Conservation (phyloP, 1,284 basidiomycete species). For the Cystobasidium slooffiae region DNA sequence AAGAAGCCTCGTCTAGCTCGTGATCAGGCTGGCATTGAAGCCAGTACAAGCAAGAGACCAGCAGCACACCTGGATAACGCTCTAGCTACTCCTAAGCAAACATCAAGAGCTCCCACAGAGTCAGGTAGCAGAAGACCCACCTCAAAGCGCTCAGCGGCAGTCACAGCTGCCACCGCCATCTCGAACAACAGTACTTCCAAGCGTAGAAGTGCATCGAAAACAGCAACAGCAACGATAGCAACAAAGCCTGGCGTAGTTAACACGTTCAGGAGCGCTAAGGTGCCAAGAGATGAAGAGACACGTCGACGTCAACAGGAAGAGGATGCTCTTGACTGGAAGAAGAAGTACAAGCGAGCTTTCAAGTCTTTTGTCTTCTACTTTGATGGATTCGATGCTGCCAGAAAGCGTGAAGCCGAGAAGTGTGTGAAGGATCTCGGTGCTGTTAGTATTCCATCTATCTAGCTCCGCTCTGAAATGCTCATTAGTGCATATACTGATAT, state of each 20-base stretch:
- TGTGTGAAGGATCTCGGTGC: conserved; percentile 72
- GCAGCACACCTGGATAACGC: conserved; percentile 23
- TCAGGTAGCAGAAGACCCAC: conserved; percentile 1
- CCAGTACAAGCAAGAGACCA: conserved; percentile 3
- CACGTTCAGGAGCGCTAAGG: conserved; percentile 41
- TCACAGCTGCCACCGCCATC: conserved; percentile 3
- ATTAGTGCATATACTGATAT: conserved; percentile 9
- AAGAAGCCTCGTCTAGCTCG: conserved; percentile 9
- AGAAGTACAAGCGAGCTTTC: conserved; percentile 83
- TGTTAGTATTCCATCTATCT: conserved; percentile 63
- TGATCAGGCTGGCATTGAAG: background rate
- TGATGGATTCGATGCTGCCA: conserved; percentile 67
- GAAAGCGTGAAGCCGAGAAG: conserved; percentile 62
- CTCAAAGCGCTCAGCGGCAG: conserved; percentile 10
- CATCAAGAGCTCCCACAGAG: background rate
- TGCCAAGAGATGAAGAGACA: conserved; percentile 4
- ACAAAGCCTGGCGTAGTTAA: background rate
- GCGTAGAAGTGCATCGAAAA: background rate
- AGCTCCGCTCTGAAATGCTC: background rate
- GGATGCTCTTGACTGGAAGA: conserved; percentile 66
- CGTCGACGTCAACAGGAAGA: conserved; percentile 61
- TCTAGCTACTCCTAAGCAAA: conserved; percentile 20
- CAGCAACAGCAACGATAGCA: background rate
- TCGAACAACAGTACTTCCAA: conserved; percentile 1
- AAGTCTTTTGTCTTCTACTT: conserved; percentile 84